Conservation (phyloP, 2,329 filamentous ascomycete species). For the Claviceps pazoutovae region DNA sequence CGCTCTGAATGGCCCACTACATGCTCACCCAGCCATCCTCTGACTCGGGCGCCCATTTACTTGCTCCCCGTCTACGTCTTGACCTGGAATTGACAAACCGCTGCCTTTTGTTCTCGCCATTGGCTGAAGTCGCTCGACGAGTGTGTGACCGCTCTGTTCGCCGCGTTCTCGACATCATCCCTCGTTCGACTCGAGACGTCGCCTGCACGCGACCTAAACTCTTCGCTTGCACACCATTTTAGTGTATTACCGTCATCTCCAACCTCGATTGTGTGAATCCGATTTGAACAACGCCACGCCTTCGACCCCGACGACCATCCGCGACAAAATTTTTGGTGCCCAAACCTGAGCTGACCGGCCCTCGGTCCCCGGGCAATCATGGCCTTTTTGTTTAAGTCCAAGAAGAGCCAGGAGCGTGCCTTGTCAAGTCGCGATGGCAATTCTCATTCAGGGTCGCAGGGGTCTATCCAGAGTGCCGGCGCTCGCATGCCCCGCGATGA, state of each 20-base stretch:
- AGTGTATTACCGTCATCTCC: neutral
- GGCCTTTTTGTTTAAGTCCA: constrained; percentile 74
- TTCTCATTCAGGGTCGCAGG: constrained; percentile 30
- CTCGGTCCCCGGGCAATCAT: constrained; percentile 38
- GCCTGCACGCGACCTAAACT: neutral
- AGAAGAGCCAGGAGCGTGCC: constrained; percentile 56
- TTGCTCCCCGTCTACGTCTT: constrained; percentile 15
- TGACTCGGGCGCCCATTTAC: constrained; percentile 21
- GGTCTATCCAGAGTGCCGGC: constrained; percentile 34
- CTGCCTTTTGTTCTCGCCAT: neutral
- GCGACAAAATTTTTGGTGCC: neutral
- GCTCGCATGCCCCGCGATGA: constrained; percentile 36
- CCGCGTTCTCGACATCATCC: constrained; percentile 4
- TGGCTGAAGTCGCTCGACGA: neutral
- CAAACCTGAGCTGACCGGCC: constrained; percentile 14
- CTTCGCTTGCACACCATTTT: neutral
- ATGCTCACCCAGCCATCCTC: constrained; percentile 32
- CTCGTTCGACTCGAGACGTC: constrained; percentile 1
- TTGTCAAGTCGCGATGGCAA: constrained; percentile 41
- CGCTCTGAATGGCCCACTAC: constrained; percentile 16
- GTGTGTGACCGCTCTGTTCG: neutral
- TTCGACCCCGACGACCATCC: neutral
- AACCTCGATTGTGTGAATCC: neutral
- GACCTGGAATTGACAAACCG: constrained; percentile 11
- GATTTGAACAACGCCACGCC: neutral